Conservation (phyloP, 2,329 filamentous ascomycete genomes). For the Diaporthe ampelina region DNA sequence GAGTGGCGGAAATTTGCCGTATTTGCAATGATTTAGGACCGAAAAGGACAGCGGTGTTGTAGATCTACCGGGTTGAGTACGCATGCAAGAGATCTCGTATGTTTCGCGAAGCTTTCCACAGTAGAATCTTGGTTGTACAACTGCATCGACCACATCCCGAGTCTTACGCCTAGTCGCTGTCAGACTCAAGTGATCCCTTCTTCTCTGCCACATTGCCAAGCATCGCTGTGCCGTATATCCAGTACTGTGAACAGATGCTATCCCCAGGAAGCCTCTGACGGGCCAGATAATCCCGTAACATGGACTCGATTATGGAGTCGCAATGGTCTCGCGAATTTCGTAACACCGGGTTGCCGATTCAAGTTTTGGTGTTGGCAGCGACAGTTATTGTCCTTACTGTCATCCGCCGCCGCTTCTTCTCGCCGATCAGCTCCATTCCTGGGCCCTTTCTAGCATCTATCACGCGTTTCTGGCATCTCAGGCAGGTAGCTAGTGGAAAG, state of each 20-base stretch:
- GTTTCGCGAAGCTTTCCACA: not conserved
- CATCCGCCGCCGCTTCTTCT: slow-evolving; percentile 50
- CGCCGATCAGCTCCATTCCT: slow-evolving; percentile 56
- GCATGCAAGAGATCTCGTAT: not conserved
- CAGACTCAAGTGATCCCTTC: not conserved
- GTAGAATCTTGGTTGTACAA: not conserved
- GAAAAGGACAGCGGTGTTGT: not conserved
- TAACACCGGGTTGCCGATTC: not conserved
- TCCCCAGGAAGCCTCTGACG: not conserved
- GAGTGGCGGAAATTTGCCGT: not conserved
- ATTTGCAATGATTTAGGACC: not conserved
- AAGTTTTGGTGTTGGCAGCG: not conserved
- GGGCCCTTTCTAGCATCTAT: slow-evolving; percentile 58
- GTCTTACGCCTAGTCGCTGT: not conserved
- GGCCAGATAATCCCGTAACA: not conserved
- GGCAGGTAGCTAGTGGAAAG: slow-evolving; percentile 54
- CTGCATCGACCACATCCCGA: not conserved
- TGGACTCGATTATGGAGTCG: not conserved
- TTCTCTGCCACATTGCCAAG: not conserved
- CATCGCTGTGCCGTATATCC: not conserved
- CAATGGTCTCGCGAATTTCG: not conserved
- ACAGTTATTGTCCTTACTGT: slow-evolving; percentile 7
- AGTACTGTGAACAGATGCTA: not conserved
- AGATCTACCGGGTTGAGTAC: not conserved
- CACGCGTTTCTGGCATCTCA: slow-evolving; percentile 56